phyloP scores from a whole-genome alignment of 169 alveolate species.

The Plasmodium gonderi region DNA sequence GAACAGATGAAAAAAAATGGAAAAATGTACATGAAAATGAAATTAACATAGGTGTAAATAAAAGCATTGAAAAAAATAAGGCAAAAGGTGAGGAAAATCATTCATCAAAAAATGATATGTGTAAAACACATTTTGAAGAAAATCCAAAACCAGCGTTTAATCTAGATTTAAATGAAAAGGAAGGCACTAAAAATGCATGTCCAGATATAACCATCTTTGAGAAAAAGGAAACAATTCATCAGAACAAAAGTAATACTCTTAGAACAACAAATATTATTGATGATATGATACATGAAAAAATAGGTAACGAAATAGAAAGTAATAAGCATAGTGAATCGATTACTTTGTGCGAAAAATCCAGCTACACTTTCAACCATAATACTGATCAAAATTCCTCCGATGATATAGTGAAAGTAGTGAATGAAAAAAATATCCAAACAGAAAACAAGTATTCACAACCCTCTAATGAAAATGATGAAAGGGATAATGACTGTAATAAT shows the following conservation, averaged over 20 bases:
- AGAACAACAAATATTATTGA: background rate
- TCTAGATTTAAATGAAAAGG: background rate
- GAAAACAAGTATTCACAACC: background rate
- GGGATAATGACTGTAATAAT: background rate
- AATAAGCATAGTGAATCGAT: background rate
- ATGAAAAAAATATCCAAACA: background rate
- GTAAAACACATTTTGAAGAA: constrained; percentile 16
- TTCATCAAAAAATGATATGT: background rate
- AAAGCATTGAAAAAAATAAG: background rate
- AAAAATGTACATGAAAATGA: background rate
- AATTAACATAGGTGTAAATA: background rate
- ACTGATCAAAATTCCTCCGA: background rate
- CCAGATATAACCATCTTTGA: background rate
- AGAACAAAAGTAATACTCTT: background rate
- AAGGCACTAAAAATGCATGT: background rate
- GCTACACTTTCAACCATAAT: background rate
- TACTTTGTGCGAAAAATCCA: background rate
- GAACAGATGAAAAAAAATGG: background rate
- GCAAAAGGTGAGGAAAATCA: too few species aligned
- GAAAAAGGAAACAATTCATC: background rate
- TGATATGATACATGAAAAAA: background rate
- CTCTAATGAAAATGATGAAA: constrained; percentile 2
- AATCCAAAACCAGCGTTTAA: constrained; percentile 4
- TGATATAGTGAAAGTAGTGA: background rate
- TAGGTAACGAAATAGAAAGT: background rate